Base-by-base conservation (phyloP, 2,329 filamentous ascomycete species). In the Rhynchosporium secalis region DNA sequence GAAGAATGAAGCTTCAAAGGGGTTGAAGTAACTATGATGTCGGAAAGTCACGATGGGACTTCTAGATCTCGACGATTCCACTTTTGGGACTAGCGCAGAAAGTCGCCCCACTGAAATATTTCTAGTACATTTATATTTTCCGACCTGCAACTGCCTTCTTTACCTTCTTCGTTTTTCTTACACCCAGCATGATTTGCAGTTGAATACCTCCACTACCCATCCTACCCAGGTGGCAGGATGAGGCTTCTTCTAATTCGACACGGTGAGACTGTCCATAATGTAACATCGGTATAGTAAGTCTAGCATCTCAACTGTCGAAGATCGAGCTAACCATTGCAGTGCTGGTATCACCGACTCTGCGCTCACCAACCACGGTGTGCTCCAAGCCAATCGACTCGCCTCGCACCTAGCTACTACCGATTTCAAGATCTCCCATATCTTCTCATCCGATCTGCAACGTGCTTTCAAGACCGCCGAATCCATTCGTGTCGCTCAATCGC, bases 241-340 rank as follows among this genome's bases (percentile, higher is more conserved):
- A 82, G 81, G 72, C 75, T 96, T 60, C 86, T 92, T 71, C 82
- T 96, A 70, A 86, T 96, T 71, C 87, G 92, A 61, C 92, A 96
- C 80, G 92, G 88, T 72, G 92, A 96, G 78, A 94, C 91, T 15
- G 90, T 96, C 67, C 90, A 96, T 77, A 96, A 96, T 75, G 88
- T 95, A 62, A 89, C 88, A 46, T 84, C 87, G 60, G 77, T 91
- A 63, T 93, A 90, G 88, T 91, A 80, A 71, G 43, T 2, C 9
- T 7, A 6, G 83, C 63, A 60, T 70, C 62, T 58, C 46, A 26
- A 45, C 13, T 38, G 45, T 36, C n/a, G 40, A 43, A 13, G 59
- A 48, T 54, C 58, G 47, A 28, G 59, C 65, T 67, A 56, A 66
- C 51, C 49, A 56, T 40, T 64, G 60, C 78, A 88, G 88, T 77